Base-by-base conservation (phyloP, 2,329 filamentous ascomycete genomes). In the Colletotrichum shisoi region DNA sequence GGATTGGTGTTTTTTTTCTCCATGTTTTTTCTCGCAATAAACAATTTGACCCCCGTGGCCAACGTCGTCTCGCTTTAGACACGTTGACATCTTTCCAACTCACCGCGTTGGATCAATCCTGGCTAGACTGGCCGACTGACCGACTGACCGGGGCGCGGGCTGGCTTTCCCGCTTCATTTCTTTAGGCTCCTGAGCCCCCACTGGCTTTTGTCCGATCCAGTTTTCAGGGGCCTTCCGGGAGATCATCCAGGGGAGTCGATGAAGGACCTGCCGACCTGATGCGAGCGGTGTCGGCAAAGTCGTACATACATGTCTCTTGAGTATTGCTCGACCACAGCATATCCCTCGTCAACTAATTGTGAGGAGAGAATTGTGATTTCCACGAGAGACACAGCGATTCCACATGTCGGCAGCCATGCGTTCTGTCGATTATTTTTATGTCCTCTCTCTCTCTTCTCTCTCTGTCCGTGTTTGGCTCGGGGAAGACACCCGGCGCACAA, bases 191-290 rank as follows among this genome's bases (percentile, higher is more conserved):
- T 65, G 54, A 56, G 61, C 51, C 56, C 65, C 65, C 68, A 65
- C 65, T 49, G 61, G 54, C 61, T 64, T 65, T 52, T 64, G 48
- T 68, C 52, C 68, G 68, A 69, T 69, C 68, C 60, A 64, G 51
- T 58, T 62, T 56, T 60, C 60, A 65, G 68, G 68, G 68, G 64
- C 19, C 19, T 54, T 65, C 53, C 68, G 68, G 68, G 65, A 69
- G 68, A 69, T 68, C 68, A 68, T 62, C 68, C 57, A 65, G 61
- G 68, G 65, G 59, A 64, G 57, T 56, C 57, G 61, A 65, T 27
- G 67, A 62, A 64, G 63, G 53, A 44, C 46, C 17, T 65, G 19
- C 51, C 56, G 42, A 48, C 46, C 19, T 65, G 19, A 52, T 62
- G 34, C 48, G 24, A 63, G 57, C 24, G 64, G 54, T 49, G 52